Percentiles rank a stretch among this genome's conserved stretches.
These are phyloP conservation scores for Aspergillus coremiiformis DNA, from an alignment of 495 filamentous ascomycete genomes.

Conservation along the genomic window DNA sequence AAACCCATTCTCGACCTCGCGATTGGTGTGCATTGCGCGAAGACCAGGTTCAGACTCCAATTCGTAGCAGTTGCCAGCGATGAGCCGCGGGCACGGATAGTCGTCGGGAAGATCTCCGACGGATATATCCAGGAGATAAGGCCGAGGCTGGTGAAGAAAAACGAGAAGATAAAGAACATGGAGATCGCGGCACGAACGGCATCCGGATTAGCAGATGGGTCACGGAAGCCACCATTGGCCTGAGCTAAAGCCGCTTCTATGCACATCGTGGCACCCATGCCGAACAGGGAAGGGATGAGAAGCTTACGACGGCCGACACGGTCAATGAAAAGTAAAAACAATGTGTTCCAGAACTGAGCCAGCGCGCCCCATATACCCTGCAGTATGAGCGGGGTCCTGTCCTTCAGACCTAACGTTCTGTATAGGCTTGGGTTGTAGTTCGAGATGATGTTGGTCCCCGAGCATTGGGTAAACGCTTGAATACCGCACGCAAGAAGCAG, in stretches of 20 bases:
- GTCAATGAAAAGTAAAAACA: constrained; percentile 47
- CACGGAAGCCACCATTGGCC: constrained; percentile 19
- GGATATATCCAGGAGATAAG: constrained; percentile 51
- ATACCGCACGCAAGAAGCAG: constrained; percentile 11
- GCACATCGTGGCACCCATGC: constrained; percentile 46
- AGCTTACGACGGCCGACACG: constrained; percentile 45
- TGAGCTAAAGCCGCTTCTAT: constrained; percentile 40
- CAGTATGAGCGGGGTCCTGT: constrained; percentile 43
- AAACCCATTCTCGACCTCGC: constrained; percentile 40
- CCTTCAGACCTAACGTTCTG: constrained; percentile 21
- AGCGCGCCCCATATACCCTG: constrained; percentile 47
- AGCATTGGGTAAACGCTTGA: constrained; percentile 12
- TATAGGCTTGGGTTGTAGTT: constrained; percentile 13
- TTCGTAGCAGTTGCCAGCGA: constrained; percentile 46
- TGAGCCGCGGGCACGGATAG: constrained; percentile 47
- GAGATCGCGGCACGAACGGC: constrained; percentile 48
- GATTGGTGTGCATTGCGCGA: constrained; percentile 49
- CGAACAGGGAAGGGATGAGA: constrained; percentile 43
- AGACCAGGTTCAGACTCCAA: constrained; percentile 48
- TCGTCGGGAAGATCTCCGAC: constrained; percentile 51
- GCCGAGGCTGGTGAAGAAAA: constrained; percentile 48
- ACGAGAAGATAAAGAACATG: constrained; percentile 51
- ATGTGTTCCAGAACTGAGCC: constrained; percentile 42
- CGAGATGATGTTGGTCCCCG: constrained; percentile 11
- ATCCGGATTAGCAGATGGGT: constrained; percentile 22